These are phyloP conservation scores for Leucosporidium yakuticum DNA, from an alignment of 768 basidiomycete species.

Conservation along the genomic window DNA sequence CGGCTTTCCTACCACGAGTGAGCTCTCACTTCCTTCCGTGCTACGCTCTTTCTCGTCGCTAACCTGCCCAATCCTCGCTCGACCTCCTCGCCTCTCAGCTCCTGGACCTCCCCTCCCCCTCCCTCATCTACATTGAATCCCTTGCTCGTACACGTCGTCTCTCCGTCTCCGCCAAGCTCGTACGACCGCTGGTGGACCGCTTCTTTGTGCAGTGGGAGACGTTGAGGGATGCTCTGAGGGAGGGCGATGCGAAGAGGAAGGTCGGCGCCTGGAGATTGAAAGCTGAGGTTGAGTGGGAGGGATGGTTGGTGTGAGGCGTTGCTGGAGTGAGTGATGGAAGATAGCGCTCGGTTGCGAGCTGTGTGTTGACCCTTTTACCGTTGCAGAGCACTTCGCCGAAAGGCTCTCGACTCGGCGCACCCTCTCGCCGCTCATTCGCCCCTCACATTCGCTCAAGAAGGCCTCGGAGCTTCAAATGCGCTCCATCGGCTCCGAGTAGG, in stretches of 20 bases:
- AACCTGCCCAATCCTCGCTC: constrained; percentile 17
- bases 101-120: constrained; percentile 63
- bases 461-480: too few species aligned
- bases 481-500: too few species aligned
- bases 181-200: constrained; percentile 76
- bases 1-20: constrained; percentile 48
- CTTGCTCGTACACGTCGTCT: constrained; percentile 78
- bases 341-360: too few species aligned
- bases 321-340: neutral
- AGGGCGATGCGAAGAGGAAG: neutral
- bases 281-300: constrained; percentile 27
- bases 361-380: too few species aligned
- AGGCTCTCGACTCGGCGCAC: too few species aligned
- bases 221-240: constrained; percentile 45
- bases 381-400: too few species aligned
- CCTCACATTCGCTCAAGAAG: too few species aligned
- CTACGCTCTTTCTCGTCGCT: neutral
- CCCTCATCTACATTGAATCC: constrained; percentile 81
- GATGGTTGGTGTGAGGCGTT: constrained; percentile 25
- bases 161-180: constrained; percentile 75
- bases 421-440: too few species aligned
- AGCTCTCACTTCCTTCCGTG: neutral
- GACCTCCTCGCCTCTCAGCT: constrained; percentile 50
- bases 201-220: constrained; percentile 90
- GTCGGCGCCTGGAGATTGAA: constrained; percentile 1